These are phyloP conservation scores for Pistacia integerrima DNA, from an alignment of 345 rosid genomes.

Conservation along the genomic window DNA sequence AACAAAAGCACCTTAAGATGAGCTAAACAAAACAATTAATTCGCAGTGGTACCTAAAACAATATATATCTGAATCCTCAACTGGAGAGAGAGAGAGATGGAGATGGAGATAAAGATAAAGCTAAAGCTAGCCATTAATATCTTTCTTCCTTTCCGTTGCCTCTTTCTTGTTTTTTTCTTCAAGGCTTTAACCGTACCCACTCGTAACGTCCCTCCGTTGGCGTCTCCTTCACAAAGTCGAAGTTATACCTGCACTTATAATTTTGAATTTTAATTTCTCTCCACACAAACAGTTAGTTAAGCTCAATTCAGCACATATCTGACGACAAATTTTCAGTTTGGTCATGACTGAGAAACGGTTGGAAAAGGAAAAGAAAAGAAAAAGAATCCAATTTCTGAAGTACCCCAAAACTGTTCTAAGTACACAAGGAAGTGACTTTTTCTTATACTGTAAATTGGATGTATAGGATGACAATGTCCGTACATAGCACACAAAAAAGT, in stretches of 20 bases:
- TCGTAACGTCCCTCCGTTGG: slow-evolving; percentile 77
- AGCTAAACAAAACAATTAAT: not conserved
- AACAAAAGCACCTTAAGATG: not conserved
- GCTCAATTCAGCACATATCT: not conserved
- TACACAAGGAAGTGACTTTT: no score
- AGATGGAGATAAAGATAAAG: not conserved
- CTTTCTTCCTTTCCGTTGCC: not conserved
- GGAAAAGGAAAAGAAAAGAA: not conserved
- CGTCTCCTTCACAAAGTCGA: slow-evolving; percentile 58
- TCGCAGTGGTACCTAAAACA: slow-evolving; percentile 24
- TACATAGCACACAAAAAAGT: not conserved
- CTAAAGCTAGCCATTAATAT: not conserved
- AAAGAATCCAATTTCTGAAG: not conserved
- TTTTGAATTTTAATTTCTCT: not conserved
- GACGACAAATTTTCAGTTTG: not conserved
- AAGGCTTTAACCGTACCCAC: slow-evolving; percentile 56
- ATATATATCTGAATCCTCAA: not conserved
- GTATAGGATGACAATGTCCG: slow-evolving; percentile 3
- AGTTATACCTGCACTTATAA: slow-evolving; percentile 55
- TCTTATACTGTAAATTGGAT: not conserved
- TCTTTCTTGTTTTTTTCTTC: slow-evolving; percentile 21
- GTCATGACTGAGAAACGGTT: not conserved
- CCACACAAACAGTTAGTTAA: not conserved
- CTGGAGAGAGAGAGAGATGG: not conserved
- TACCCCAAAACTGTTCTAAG: not conserved